Evolutionary conservation across 176 grass and related monocot genomes (phyloP), one percentile per base, ranked within the genome.

Genomic region (Cocos nucifera): DNA sequence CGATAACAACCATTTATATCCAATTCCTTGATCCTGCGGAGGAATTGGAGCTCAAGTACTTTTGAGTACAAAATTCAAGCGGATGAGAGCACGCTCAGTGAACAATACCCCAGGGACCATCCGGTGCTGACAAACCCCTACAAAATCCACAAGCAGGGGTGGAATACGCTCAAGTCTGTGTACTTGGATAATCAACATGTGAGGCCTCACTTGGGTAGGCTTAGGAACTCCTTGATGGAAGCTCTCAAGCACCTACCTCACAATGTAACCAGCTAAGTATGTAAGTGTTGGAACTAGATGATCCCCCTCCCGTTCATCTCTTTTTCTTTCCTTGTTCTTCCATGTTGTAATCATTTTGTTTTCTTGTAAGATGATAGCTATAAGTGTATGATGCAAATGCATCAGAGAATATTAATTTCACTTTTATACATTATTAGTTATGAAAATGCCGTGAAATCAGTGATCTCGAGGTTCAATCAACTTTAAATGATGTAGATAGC

Each of bases 161-260:
- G 92, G 92, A 63, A 87, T 15, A 72, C 83, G 12, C 78, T 91
- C 67, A 90, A 86, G 69, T 75, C 78, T 53, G 65, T 86, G 0
- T 97, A 97, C 79, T 77, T 97, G 58, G 92, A 97, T 58, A 91
- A 88, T 65, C 92, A 97, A 71, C 91, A 97, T 55, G 73, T 97
- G 17, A 54, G 78, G 12, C 92, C 87, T n/a, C 92, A 91, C 71
- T 67, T 97, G 8, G 83, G 81, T 0, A 59, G 92, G 23, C 84
- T 97, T 74, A 90, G 84, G 87, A 88, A 88, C 15, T 88, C 86
- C n/a, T 71, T 97, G 32, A 32, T 80, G 19, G 66, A 88, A 39
- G 87, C 92, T 22, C 83, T 91, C 53, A 78, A 61, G 49, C 51
- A 85, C 64, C 64, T 97, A 54, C 92, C 87, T 24, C 92, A 87